Evolutionary conservation across 495 filamentous ascomycete species (phyloP).

Genomic region (Opeltia flavorubescens): DNA sequence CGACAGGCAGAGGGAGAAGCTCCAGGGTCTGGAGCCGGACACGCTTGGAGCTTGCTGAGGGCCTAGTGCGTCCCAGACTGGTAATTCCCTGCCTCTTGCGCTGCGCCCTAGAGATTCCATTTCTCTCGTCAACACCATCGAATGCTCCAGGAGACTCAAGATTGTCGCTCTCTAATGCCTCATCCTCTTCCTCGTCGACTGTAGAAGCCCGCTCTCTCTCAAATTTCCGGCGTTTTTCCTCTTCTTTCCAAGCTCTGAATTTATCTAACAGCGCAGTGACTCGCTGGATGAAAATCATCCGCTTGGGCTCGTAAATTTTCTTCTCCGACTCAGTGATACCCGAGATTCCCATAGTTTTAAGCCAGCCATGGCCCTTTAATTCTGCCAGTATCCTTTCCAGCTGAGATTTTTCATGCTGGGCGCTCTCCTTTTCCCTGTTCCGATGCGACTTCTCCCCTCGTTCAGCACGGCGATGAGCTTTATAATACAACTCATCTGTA

Average conservation of each 20-base stretch:
- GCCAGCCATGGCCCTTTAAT: slow-evolving; percentile 82
- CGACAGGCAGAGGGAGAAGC: slow-evolving; percentile 12
- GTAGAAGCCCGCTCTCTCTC: slow-evolving; percentile 46
- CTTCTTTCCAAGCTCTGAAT: slow-evolving; percentile 74
- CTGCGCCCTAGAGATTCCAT: not conserved
- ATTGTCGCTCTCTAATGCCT: slow-evolving; percentile 20
- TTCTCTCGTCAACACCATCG: slow-evolving; percentile 1
- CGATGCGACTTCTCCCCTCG: slow-evolving; percentile 84
- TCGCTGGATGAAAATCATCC: slow-evolving; percentile 67
- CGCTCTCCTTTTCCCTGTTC: slow-evolving; percentile 82
- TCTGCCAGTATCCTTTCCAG: slow-evolving; percentile 76
- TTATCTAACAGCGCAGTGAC: slow-evolving; percentile 71
- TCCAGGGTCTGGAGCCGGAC: not conserved
- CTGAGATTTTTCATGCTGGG: slow-evolving; percentile 82
- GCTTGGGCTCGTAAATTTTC: slow-evolving; percentile 74
- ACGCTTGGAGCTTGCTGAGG: not conserved
- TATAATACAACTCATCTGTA: slow-evolving; percentile 49
- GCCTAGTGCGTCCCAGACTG: not conserved
- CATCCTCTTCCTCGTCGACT: slow-evolving; percentile 19
- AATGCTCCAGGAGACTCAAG: slow-evolving; percentile 31
- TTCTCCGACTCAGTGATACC: slow-evolving; percentile 70
- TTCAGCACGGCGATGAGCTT: slow-evolving; percentile 62
- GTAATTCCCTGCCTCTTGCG: not conserved
- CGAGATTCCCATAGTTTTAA: slow-evolving; percentile 83
- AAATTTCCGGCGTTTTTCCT: slow-evolving; percentile 68